Base-by-base conservation (phyloP, 495 filamentous ascomycete species). In the Podospora pseudopauciseta region DNA sequence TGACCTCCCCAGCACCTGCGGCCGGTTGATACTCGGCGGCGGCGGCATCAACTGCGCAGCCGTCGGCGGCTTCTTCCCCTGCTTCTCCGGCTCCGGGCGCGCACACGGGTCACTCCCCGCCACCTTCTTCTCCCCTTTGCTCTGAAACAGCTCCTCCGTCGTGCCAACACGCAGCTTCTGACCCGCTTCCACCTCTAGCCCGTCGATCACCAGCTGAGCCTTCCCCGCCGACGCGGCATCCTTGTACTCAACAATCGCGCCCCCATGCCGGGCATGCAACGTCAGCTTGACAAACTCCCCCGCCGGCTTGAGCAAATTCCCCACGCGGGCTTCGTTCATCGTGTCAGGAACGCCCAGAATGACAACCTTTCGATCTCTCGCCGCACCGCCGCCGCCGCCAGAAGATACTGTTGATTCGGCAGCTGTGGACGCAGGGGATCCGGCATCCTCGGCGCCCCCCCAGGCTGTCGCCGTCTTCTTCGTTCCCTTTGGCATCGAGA, bases 201-300 rank as follows among this genome's bases (percentile, higher is more conserved):
- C 89, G 59, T 96, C 89, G 0, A 97, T 83, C 5, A 83, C 89
- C 54, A 97, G 74, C 0, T 86, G 80, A 0, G 94, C 94, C 76
- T 89, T 90, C 55, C 93, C 93, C 3, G 88, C 90, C 65, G 88
- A 83, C 3, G 87, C 80, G 11, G 90, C 83, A 69, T 91, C 87
- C 11, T 79, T 81, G 73, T 89, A 97, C 74, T 98, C 95, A 57
- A 97, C 83, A 63, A 94, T 89, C 11, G 93, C 95, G n/a, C 95
- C 94, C 70, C 89, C 86, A 67, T 95, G 91, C 63, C 92, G 86
- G 2, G 92, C 92, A 54, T 90, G 87, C 2, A 94, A 83, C 4
- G 86, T 81, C 5, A 86, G 74, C 70, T 93, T 93, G 73, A 89
- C 85, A 2, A 85, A 83, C 2, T 83, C 68, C 44, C 89, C 89